A percentile compares a stretch with the other conserved stretches of the same genome.
Evolutionary conservation across 768 basidiomycete species (phyloP).

Genomic region (Lentinula raphanica): DNA sequence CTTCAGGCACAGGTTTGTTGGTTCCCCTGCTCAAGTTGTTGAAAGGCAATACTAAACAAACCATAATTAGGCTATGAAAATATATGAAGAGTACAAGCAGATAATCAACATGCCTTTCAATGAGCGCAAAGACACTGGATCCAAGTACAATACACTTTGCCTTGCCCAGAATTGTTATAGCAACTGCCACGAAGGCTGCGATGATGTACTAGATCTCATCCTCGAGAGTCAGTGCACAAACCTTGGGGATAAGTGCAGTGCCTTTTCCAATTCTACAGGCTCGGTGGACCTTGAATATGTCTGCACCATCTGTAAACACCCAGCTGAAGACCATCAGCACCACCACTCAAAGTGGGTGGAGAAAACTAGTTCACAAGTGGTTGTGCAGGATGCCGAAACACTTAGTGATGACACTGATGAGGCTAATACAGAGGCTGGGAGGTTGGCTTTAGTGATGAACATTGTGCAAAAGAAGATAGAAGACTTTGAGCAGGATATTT

Average conservation of each 20-base stretch:
- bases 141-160: slow-evolving; percentile 10
- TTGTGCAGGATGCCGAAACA: slow-evolving; percentile 13
- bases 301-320: slow-evolving; percentile 11
- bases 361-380: slow-evolving; percentile 7
- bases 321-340: slow-evolving; percentile 11
- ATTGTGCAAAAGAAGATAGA: slow-evolving; percentile 1
- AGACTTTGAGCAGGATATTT: slow-evolving; percentile 2
- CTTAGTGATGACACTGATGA: slow-evolving; percentile 9
- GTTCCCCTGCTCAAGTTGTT: background rate
- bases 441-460: background rate
- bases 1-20: background rate
- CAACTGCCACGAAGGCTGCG: slow-evolving; percentile 12
- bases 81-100: slow-evolving; percentile 5
- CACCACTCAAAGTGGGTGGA: slow-evolving; percentile 12
- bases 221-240: slow-evolving; percentile 6
- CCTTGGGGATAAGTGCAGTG: slow-evolving; percentile 6
- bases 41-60: background rate
- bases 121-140: background rate
- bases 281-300: background rate
- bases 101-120: slow-evolving; percentile 8
- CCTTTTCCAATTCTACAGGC: slow-evolving; percentile 1
- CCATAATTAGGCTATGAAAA: background rate
- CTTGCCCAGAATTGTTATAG: slow-evolving; percentile 8
- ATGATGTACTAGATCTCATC: slow-evolving; percentile 6
- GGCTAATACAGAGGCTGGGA: slow-evolving; percentile 6